Base-by-base conservation (phyloP, 2,329 filamentous ascomycete species). In the Aspergillus carbonarius region DNA sequence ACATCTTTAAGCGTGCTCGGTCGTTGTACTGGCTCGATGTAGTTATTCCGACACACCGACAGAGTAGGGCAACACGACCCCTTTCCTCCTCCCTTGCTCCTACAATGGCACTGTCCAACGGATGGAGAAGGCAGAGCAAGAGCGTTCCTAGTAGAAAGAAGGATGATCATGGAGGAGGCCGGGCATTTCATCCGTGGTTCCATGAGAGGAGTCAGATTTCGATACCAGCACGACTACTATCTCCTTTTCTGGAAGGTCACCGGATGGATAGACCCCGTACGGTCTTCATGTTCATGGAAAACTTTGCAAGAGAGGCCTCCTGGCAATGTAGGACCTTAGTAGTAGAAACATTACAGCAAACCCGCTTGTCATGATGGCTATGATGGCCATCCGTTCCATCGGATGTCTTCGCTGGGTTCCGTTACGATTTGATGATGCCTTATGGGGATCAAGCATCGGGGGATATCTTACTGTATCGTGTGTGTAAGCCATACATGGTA, bases 171-270 rank as follows among this genome's bases (percentile, higher is more conserved):
- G 50, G 35, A 34, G 25, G 56, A 44, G 18, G 17, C 51, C 49
- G 32, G 27, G 6, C 42, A 39, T n/a, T 32, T 17, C 30, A 23
- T 34, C 17, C 25, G 25, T 32, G 12, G 18, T 13, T 30, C 42
- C 18, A 34, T 49, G 46, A 40, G 58, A 60, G 53, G 55, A 55
- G 59, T 61, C 55, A 59, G 27, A 54, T 61, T 37, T 44, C 34
- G 35, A 57, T 37, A 30, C 40, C 40, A 50, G 23, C 25, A 52
- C 17, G 13, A 46, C 44, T 15, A 12, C 23, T 51, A 48, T 42
- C 52, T 53, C 44, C 55, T 53, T 48, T 37, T 39, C 35, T 20
- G 44, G 46, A 50, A 52, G 40, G 47, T 30, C 55, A 37, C 27
- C 15, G 46, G 44, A 48, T 48, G 27, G 12, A 12, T 18, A 17